A percentile compares a stretch with the other conserved stretches of the same genome.
Conservation (phyloP, 2,329 filamentous ascomycete species). For the Clarireedia homoeocarpa region DNA sequence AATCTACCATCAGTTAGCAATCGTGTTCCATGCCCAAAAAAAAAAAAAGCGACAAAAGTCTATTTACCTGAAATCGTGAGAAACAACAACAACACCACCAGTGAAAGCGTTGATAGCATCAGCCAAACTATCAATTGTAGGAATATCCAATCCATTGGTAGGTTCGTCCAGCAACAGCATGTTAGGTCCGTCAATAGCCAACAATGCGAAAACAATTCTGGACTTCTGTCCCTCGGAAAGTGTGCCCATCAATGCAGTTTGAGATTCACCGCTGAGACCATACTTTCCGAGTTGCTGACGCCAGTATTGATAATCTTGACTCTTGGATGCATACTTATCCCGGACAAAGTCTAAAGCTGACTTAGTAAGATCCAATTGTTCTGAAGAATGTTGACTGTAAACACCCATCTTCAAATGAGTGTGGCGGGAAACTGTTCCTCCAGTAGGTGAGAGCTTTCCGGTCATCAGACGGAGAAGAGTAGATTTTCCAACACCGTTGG, state of each 20-base stretch:
- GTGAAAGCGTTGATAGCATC: conserved; percentile 93
- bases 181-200: conserved; percentile 93
- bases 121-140: conserved; percentile 93
- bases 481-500: conserved; percentile 98
- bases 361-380: conserved; percentile 97
- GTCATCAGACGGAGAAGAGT: conserved; percentile 95
- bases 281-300: conserved; percentile 93
- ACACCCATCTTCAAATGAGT: conserved; percentile 97
- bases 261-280: conserved; percentile 83
- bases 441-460: conserved; percentile 80
- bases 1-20: conserved; percentile 51
- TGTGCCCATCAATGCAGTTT: conserved; percentile 96
- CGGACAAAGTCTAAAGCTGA: conserved; percentile 95
- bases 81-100: conserved; percentile 95
- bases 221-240: conserved; percentile 96
- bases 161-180: conserved; percentile 98
- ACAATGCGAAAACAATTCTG: conserved; percentile 92
- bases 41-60: not conserved
- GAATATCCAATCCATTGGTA: conserved; percentile 98
- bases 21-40: not conserved
- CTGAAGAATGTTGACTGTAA: conserved; percentile 97
- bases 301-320: conserved; percentile 99
- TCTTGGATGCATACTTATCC: conserved; percentile 83
- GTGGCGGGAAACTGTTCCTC: conserved; percentile 77
- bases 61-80: conserved; percentile 93